Base-by-base conservation (phyloP, 257 asterid species). In the Handroanthus guayacan region DNA sequence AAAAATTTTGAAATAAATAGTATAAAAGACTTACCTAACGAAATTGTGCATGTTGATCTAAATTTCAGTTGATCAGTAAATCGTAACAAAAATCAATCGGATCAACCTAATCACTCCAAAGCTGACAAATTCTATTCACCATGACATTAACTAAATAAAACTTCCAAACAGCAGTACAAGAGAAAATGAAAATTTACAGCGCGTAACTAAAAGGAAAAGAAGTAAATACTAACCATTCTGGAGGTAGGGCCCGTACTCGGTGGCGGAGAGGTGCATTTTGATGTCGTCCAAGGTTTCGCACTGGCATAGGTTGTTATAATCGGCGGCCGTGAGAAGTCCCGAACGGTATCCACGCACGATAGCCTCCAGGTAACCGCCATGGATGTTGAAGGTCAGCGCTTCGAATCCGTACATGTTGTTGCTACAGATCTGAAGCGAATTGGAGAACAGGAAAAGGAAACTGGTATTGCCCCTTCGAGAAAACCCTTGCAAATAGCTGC, bases 191-290 rank as follows among this genome's bases (percentile, higher is more conserved):
- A 55, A 17, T 61, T 34, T 25, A 4, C 13, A 74, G 20, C 43
- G 31, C 43, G 48, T 17, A 37, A 9, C 34, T 9, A 36, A 41
- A 63, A 75, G 0, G 0, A 11, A 17, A 9, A 62, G 17, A 14
- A 13, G 9, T 75, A 44, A 5, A 54, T 50, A 72, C 90, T 14
- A 20, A 91, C 97, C 97, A 56, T 92, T 92, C 51, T 92, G 96
- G 63, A 92, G 97, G 79, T 88, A 90, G 52, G 94, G 84, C 51
- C 94, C 97, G 75, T 92, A 92, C 82, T 92, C 94, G 60, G 94
- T 90, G 87, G 97, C 97, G 51, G 96, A 86, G 48, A 92, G 97
- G 84, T 92, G 97, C 97, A 88, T 92, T 85, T 92, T 90, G 86
- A 92, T 84, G 78, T 92, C 97, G 39, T 91, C 96, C 9, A 91